Base-by-base conservation (phyloP, 1,139 yeast species). In the Nadsonia starkeyi-henricii region DNA sequence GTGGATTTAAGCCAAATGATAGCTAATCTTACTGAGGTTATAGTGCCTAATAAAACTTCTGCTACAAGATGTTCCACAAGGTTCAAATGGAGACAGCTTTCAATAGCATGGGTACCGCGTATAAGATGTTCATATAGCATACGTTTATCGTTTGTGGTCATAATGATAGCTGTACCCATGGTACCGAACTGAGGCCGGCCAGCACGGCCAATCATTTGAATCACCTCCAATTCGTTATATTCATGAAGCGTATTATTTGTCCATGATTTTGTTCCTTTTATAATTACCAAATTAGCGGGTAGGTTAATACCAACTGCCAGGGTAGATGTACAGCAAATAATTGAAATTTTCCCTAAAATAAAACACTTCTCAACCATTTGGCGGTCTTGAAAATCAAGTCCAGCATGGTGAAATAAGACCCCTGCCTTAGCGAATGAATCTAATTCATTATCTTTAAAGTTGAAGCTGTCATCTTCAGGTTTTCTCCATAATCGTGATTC, bases 161-260 rank as follows among this genome's bases (percentile, higher is more conserved):
- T 66, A 15, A 78, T 71, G 1, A 77, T 47, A 49, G 50, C 58
- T 37, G 54, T 55, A 2, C 76, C 82, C 41, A 69, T 70, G 2
- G 63, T 67, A 54, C 76, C 81, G 58, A 69, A 75, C 45, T 75
- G 77, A 0, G 81, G 81, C 50, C 70, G 65, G 1, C 82, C 81
- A 2, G 80, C 79, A 55, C 79, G 65, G 8, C 81, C 82, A 60
- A 77, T 70, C 81, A 78, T 78, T 59, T 77, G 82, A 45, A 75
- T 60, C 46, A 78, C 64, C 57, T 77, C 81, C 55, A 75, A 68
- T 45, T 77, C 79, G 4, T 77, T 68, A 50, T 77, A 77, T 46
- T 77, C 82, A 60, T 61, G 74, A 23, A 23, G 28, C 8, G 5
- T 9, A 23, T 23, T 23, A 5, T 9, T 9, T 23, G 28, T 5